A percentile compares a stretch with the other conserved stretches of the same genome.
Conservation (phyloP, 2,329 filamentous ascomycete species). For the Epichloe aotearoae region DNA sequence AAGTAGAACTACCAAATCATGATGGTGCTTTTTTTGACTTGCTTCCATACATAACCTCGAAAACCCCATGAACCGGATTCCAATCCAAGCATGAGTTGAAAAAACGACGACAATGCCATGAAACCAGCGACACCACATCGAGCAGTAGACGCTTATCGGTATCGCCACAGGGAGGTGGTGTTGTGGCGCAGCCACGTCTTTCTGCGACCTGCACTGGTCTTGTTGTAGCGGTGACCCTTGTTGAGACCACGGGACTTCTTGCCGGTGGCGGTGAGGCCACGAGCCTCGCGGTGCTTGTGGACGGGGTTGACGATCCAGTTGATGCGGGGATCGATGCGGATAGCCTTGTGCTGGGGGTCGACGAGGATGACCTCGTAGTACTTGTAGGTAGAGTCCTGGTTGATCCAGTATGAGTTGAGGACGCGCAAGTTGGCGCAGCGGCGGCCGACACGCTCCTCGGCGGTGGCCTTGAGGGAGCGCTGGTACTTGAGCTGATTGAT, state of each 20-base stretch:
- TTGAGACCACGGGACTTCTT: constrained; percentile 99
- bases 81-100: constrained; percentile 4
- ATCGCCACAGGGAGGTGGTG: constrained; percentile 97
- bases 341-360: constrained; percentile 99
- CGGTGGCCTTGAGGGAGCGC: constrained; percentile 92
- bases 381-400: constrained; percentile 99
- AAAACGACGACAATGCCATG: constrained; percentile 5
- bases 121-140: constrained; percentile 1
- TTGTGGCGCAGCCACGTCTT: constrained; percentile 99
- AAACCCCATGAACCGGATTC: constrained; percentile 2
- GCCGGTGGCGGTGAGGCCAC: constrained; percentile 94
- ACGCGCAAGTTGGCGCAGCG: constrained; percentile 98
- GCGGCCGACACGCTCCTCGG: constrained; percentile 99
- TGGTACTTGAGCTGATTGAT: constrained; percentile 99
- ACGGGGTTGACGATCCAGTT: constrained; percentile 99
- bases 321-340: constrained; percentile 97
- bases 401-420: constrained; percentile 99
- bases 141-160: constrained; percentile 52
- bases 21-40: not conserved
- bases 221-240: constrained; percentile 99
- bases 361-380: constrained; percentile 99
- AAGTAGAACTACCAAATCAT: constrained; percentile 4
- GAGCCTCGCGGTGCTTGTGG: constrained; percentile 99
- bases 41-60: not conserved
- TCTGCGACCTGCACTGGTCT: constrained; percentile 90